Percentiles rank a stretch among this genome's conserved stretches.
Evolutionary conservation across 345 rosid genomes (phyloP).

Genomic region (Kernera saxatilis): DNA sequence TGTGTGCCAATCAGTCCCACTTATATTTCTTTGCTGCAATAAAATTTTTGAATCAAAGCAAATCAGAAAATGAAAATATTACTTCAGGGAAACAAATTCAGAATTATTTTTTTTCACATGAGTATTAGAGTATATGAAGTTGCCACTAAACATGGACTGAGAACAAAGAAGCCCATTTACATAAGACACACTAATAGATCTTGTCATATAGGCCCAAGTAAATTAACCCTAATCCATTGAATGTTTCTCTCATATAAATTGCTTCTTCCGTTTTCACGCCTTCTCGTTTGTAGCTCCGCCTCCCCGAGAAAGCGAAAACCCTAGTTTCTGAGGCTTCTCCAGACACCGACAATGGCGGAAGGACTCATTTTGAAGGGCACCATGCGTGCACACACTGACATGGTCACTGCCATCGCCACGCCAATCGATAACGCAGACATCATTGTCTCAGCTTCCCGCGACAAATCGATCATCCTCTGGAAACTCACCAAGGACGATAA

Average conservation of each 20-base stretch:
- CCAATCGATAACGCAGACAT: constrained; percentile 90
- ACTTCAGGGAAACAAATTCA: background rate
- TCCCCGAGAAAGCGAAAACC: constrained; percentile 22
- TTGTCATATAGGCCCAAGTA: background rate
- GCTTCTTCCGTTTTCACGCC: background rate
- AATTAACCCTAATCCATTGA: constrained; percentile 25
- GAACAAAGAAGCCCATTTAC: background rate
- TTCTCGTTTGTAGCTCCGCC: constrained; percentile 14
- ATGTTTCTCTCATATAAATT: background rate
- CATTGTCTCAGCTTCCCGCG: constrained; percentile 90
- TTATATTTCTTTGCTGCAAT: background rate
- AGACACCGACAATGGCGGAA: constrained; percentile 54
- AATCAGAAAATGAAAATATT: background rate
- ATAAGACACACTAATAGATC: background rate
- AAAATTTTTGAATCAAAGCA: no score
- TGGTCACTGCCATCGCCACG: constrained; percentile 89
- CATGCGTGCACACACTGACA: constrained; percentile 93
- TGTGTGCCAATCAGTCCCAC: background rate
- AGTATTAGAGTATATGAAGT: no score
- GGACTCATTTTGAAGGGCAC: constrained; percentile 74
- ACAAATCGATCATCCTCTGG: constrained; percentile 95
- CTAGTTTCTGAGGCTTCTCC: constrained; percentile 15
- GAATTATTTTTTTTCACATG: no score
- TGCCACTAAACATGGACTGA: background rate
- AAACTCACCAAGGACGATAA: constrained; percentile 85